These are phyloP conservation scores for Puccinia hordei DNA, from an alignment of 1,284 basidiomycete genomes.

Conservation along the genomic window DNA sequence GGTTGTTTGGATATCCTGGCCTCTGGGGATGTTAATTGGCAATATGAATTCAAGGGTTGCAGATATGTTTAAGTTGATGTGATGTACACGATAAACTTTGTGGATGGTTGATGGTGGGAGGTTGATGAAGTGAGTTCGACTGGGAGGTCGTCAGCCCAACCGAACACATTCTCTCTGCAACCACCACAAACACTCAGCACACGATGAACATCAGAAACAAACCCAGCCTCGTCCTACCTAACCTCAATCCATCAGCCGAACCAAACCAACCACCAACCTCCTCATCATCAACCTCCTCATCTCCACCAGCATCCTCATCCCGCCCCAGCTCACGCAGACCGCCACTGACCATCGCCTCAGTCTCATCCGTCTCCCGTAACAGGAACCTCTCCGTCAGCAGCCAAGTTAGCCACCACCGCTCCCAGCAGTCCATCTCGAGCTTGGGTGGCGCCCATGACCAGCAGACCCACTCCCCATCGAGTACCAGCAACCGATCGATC, in stretches of 20 bases:
- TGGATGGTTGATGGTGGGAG: too few species aligned
- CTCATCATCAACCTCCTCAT: background rate
- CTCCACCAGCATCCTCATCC: background rate
- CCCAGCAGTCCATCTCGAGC: conserved; percentile 3
- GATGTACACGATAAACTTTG: too few species aligned
- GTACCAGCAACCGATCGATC: background rate
- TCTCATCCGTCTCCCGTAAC: conserved; percentile 3
- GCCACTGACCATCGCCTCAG: conserved; percentile 20
- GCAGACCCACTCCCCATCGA: background rate
- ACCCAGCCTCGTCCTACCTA: conserved; percentile 18
- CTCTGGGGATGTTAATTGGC: too few species aligned
- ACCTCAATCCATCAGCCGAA: background rate
- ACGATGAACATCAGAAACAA: conserved; percentile 7
- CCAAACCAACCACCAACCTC: background rate
- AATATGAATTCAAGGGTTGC: too few species aligned
- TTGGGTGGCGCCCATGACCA: background rate
- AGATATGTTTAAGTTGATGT: too few species aligned
- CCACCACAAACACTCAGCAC: background rate
- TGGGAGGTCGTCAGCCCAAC: too few species aligned
- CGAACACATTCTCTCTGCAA: too few species aligned
- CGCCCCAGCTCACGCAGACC: background rate
- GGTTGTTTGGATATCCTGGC: too few species aligned
- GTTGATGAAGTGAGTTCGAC: too few species aligned
- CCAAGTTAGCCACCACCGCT: conserved; percentile 14
- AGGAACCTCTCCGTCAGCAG: conserved; percentile 22